Evolutionary conservation across 768 basidiomycete genomes (phyloP), one percentile per base, ranked within the genome.

Genomic region (Boletus rubescentipes): DNA sequence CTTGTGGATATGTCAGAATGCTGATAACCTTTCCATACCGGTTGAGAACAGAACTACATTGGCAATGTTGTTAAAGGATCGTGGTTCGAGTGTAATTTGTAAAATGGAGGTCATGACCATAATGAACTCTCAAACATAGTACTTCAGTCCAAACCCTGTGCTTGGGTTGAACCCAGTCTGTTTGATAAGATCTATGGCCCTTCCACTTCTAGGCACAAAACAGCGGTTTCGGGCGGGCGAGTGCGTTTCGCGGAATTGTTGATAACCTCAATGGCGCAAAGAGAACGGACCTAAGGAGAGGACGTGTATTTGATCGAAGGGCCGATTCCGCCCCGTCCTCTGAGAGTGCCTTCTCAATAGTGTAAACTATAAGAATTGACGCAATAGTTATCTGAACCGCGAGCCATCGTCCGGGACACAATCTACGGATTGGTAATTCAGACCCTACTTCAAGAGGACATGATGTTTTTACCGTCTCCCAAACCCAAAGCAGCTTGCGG

Each of bases 321-420:
- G 26, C 65, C 69, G 15, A 77, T 73, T 62, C 56, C 23, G 55
- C 51, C 7, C 77, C 76, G 12, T 71, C 64, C 16, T 70, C 67
- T 10, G 49, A 55, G 23, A 68, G 51, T n/a, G 74, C 63, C 53
- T 70, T 73, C 26, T 70, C 60, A 23, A 80, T 75, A 21, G 67
- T 61, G 61, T 72, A 79, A 5, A 73, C 70, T 3, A 73, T 51
- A 18, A 80, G 60, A 16, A 77, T 62, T 2, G 73, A 75, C 18
- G 75, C 73, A 9, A 77, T 64, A 8, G 73, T 63, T 23, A 79
- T 74, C 74, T 75, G 79, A 21, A 79, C 47, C 7, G 77, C 79
- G 7, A 80, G 62, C 63, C 69, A 72, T 30, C 72, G 69, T 10
- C 79, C 77, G 4, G 78, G 78, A 59, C 79, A 81, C 42, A 73